Evolutionary conservation across 371 early-diverging fungal genomes (phyloP), one percentile per base, ranked within the genome.

Genomic region (Mortierella sp.): DNA sequence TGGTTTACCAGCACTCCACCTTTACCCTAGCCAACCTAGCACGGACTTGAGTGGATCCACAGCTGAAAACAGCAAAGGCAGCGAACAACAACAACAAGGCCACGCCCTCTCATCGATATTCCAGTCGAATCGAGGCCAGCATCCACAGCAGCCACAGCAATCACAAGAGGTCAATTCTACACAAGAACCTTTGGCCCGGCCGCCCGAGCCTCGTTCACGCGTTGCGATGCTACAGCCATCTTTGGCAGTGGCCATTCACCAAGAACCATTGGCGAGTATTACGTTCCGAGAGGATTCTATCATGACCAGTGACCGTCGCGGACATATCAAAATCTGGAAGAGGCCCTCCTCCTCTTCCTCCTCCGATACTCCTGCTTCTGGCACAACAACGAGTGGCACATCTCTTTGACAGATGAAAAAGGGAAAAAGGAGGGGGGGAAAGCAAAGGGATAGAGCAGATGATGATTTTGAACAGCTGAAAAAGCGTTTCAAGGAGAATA

Each of bases 191-290:
- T 2, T 30, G 28, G 71, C 10, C 7, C 94, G 95, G 58, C 85
- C 87, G 1, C 89, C 90, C 0, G 80, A 87, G 43, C 83, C 90
- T 1, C 86, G 89, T 48, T 84, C 80, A 5, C 83, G 89, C 28
- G 94, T 95, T 7, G 90, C 95, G 0, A 86, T 92, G 52, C 60
- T 96, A 47, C 94, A 92, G 54, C 95, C 97, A 3, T 80, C 92
- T n/a, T 81, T 91, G 86, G 72, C 81, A 6, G 88, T 88, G 58
- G 84, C 84, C 0, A 84, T 95, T 13, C 95, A 95, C 73, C 80
- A 82, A 9, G 89, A 92, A 54, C 94, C 95, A 1, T 67, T 94
- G 38, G 83, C 87, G 27, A 86, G 88, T 7, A 64, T 97, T 10
- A 84, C 88, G 27, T 93, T 96, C 73, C 84, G 92, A n/a, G 94